phyloP scores from a whole-genome alignment of 306 rosid species.

The Sicyos edulis region DNA sequence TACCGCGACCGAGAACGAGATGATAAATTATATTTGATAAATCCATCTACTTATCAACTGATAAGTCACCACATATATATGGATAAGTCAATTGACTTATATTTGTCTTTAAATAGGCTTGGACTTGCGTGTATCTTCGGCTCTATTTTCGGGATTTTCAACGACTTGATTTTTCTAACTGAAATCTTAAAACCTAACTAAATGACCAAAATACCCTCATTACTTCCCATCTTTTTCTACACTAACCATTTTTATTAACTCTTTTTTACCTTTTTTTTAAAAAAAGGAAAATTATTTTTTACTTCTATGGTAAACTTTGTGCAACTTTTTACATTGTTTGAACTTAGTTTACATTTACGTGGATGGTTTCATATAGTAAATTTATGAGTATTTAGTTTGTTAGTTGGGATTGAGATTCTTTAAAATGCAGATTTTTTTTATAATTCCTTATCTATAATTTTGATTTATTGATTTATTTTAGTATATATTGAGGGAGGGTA shows the following conservation, averaged over 20 bases:
- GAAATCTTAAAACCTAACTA: neutral
- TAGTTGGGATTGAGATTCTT: too few relatives aligned
- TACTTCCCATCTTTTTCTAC: neutral
- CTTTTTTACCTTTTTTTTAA: too few relatives aligned
- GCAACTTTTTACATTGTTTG: too few relatives aligned
- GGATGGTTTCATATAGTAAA: too few relatives aligned
- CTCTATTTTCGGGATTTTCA: slow-evolving; percentile 35
- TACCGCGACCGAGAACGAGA: slow-evolving; percentile 76
- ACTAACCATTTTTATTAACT: neutral
- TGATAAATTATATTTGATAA: slow-evolving; percentile 32
- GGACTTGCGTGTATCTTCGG: slow-evolving; percentile 26
- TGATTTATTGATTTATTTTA: too few relatives aligned
- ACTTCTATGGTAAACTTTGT: too few relatives aligned
- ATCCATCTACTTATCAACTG: slow-evolving; percentile 32
- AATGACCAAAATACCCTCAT: slow-evolving; percentile 5
- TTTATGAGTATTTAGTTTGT: too few relatives aligned
- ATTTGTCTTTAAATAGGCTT: slow-evolving; percentile 23
- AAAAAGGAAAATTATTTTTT: too few relatives aligned
- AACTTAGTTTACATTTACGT: too few relatives aligned
- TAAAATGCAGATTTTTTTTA: too few relatives aligned
- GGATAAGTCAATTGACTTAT: slow-evolving; percentile 8
- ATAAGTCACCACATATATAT: neutral
- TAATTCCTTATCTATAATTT: too few relatives aligned
- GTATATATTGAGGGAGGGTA: too few relatives aligned
- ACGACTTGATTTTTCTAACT: neutral